Evolutionary conservation across 495 filamentous ascomycete genomes (phyloP), one percentile per base, ranked within the genome.

Genomic region (Hypoxylon subgilvum): DNA sequence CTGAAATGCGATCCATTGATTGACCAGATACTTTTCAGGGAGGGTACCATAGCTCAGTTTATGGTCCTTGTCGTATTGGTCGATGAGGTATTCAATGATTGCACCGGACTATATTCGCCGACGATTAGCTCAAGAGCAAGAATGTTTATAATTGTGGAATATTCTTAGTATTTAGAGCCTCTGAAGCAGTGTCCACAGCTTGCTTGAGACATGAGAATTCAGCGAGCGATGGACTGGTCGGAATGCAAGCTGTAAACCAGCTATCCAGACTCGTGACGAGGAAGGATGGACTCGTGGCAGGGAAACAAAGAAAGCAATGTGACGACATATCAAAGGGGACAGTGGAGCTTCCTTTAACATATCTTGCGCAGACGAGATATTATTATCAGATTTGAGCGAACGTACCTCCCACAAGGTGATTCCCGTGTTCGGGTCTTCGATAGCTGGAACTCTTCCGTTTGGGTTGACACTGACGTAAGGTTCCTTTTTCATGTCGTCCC

Each of bases 31-130:
- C 30, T 54, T 63, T 27, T 66, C 57, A 5, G 53, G 19, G 2
- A 54, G 76, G 25, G 54, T 61, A 17, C 14, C 57, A 47, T 81
- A 85, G 50, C 76, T 83, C 49, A 89, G 58, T 44, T 74, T 81
- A 51, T 82, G 65, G 4, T 82, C 63, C 52, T 74, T 84, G 70
- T 96, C 92, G 66, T 96, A 96, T 23, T 81, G 77, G 21, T 88
- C 84, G 35, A 87, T 84, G 5, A 89, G 69, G 63, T 89, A 89
- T 46, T 84, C 72, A 34, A 88, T 61, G 59, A 87, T 87, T 3
- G 87, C 85, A 16, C 86, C 86, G 1, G 82, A 84, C 64, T 74
- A 72, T 34, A 52, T 72, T 6, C 71, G 21, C 13, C 22, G 57
- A 30, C 69, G 53, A 7, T 54, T 62, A 28, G 21, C 6, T 2